Evolutionary conservation across 768 basidiomycete species (phyloP).

Genomic region (Trametes villosa): DNA sequence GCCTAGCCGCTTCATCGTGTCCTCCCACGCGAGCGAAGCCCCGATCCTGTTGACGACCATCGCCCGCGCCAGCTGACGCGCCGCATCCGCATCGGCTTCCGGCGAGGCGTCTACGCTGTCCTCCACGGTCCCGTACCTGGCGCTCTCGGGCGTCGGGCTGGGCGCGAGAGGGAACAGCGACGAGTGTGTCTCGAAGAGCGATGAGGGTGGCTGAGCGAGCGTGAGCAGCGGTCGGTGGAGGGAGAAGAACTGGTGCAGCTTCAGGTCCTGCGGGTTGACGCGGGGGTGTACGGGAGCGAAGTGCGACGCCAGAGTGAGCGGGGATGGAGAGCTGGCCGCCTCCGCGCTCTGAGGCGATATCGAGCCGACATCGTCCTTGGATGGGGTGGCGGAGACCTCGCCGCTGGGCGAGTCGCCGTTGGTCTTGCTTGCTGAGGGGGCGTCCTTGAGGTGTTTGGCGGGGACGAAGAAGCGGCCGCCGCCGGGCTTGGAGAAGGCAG

Average conservation of each 20-base stretch:
- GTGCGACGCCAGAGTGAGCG: conserved; percentile 14
- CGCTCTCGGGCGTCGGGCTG: conserved; percentile 22
- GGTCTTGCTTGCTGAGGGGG: conserved; percentile 33
- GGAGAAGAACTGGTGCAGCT: conserved; percentile 85
- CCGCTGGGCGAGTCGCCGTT: conserved; percentile 49
- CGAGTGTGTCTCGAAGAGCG: conserved; percentile 50
- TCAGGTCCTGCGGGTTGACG: conserved; percentile 69
- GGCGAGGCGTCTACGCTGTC: conserved; percentile 54
- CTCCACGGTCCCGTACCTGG: conserved; percentile 37
- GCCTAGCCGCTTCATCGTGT: conserved; percentile 65
- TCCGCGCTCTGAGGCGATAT: conserved; percentile 12
- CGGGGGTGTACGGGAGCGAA: conserved; percentile 51
- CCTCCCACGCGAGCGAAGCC: conserved; percentile 69
- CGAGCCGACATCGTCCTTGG: conserved; percentile 24
- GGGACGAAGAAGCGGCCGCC: conserved; percentile 78
- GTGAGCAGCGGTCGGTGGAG: conserved; percentile 79
- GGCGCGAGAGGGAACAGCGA: conserved; percentile 22
- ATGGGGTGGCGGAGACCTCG: conserved; percentile 15
- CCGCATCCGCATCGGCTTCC: conserved; percentile 80
- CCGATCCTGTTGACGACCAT: conserved; percentile 70
- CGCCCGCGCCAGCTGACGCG: conserved; percentile 77
- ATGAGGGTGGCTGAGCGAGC: conserved; percentile 60
- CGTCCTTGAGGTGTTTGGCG: conserved; percentile 63
- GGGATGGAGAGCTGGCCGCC: conserved; percentile 2
- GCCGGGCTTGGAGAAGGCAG: conserved; percentile 79